Evolutionary conservation across 768 basidiomycete genomes (phyloP).

Genomic region (Leccinum barrowsii): DNA sequence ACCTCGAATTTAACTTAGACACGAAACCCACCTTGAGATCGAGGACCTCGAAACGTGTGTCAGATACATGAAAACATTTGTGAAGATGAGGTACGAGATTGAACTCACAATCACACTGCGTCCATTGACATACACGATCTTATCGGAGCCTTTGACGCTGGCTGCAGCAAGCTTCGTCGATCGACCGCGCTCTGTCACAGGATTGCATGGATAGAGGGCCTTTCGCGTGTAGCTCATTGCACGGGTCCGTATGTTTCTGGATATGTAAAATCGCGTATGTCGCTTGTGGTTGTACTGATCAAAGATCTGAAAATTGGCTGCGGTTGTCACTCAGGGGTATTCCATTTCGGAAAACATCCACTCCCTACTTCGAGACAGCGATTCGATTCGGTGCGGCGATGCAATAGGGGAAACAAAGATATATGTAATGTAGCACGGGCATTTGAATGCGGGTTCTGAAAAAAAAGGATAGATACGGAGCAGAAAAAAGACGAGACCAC

Average conservation of each 20-base stretch:
- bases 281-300: conserved; percentile 1
- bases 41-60: conserved; percentile 55
- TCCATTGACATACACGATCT: conserved; percentile 83
- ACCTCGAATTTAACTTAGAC: background rate
- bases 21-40: conserved; percentile 66
- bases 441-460: background rate
- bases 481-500: conserved; percentile 2
- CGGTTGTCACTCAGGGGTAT: conserved; percentile 17
- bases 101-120: conserved; percentile 79
- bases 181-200: conserved; percentile 60
- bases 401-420: conserved; percentile 3
- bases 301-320: conserved; percentile 8
- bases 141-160: conserved; percentile 52
- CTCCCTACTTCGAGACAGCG: background rate
- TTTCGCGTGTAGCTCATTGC: conserved; percentile 50
- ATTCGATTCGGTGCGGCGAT: background rate
- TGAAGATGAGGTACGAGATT: background rate
- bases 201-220: conserved; percentile 64
- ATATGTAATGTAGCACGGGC: background rate
- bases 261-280: background rate
- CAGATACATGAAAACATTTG: background rate
- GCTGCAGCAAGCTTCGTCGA: conserved; percentile 69
- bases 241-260: background rate
- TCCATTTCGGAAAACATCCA: conserved; percentile 2
- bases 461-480: conserved; percentile 15